Base-by-base conservation (phyloP, 176 grass and related monocot genomes). In the Aegilops sharonensis region DNA sequence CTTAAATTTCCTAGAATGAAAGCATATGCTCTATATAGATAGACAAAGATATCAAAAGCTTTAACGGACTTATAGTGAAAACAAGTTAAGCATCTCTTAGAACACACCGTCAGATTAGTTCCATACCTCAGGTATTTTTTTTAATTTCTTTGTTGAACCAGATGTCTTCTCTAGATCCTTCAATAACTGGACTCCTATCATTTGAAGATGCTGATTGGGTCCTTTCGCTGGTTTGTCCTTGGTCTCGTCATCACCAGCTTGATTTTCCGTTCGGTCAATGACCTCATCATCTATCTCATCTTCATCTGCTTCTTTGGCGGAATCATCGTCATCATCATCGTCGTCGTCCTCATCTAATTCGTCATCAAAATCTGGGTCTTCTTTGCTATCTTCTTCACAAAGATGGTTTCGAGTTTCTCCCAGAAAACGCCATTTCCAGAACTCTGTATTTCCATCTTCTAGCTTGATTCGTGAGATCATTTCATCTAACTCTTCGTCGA, bases 381-480 rank as follows among this genome's bases (percentile, higher is more conserved):
- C 64, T 81, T 76, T 80, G 83, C 45, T 95, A 84, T 86, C 83
- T 77, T 90, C 87, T 60, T 92, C 90, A 78, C 86, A 90, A 84
- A 90, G 70, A 81, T 88, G 72, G 54, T 90, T 94, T 79, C 81
- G 82, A 75, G 85, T 95, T 92, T 98, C 93, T 75, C 96, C 96
- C 79, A 98, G 84, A 72, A 98, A 98, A 84, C 96, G 93, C 4
- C 88, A 82, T 85, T 89, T 95, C 96, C 96, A 98, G 52, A 92
- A 98, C 39, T 98, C 96, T 21, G 96, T 98, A 77, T 98, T 94
- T 78, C 96, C 96, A 78, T 98, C 96, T 92, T 98, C 75, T 76
- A 88, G 91, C 50, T 98, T 93, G 81, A 98, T 94, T 73, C 96
- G 88, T 86, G 93, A 92, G 64, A 98, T 93, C 72, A 95, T 61